A percentile compares a stretch with the other conserved stretches of the same genome.
Evolutionary conservation across 1,284 basidiomycete species (phyloP).

Genomic region (Malassezia brasiliensis): DNA sequence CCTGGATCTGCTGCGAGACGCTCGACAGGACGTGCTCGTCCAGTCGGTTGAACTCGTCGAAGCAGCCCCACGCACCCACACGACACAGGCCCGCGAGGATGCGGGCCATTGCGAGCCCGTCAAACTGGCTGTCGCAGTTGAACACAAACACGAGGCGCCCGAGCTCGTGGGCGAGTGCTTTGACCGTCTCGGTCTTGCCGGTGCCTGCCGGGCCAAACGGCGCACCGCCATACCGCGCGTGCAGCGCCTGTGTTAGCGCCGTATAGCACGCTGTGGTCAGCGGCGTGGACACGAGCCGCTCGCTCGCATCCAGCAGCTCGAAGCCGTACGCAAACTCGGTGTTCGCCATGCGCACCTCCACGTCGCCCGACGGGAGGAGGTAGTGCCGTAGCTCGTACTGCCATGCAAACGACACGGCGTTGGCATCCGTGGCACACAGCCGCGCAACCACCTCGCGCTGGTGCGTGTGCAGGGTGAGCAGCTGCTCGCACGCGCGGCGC

Average conservation of each 20-base stretch:
- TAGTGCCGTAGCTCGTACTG: slow-evolving; percentile 99
- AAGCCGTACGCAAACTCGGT: slow-evolving; percentile 93
- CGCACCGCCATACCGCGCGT: slow-evolving; percentile 86
- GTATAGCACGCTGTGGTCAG: slow-evolving; percentile 96
- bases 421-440: slow-evolving; percentile 60
- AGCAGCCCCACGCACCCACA: slow-evolving; percentile 73
- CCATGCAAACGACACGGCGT: slow-evolving; percentile 75
- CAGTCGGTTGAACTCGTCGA: slow-evolving; percentile 64
- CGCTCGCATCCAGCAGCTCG: slow-evolving; percentile 95
- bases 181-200: slow-evolving; percentile 99
- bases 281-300: slow-evolving; percentile 94
- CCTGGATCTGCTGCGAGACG: slow-evolving; percentile 97
- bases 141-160: slow-evolving; percentile 97
- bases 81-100: slow-evolving; percentile 97
- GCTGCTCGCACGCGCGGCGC: slow-evolving; percentile 91
- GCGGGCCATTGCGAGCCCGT: slow-evolving; percentile 99
- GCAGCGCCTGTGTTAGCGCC: slow-evolving; percentile 88
- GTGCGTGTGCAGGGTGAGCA: slow-evolving; percentile 97
- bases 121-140: slow-evolving; percentile 98
- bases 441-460: slow-evolving; percentile 85
- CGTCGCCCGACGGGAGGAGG: slow-evolving; percentile 48
- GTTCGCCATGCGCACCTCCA: slow-evolving; percentile 63
- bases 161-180: slow-evolving; percentile 91
- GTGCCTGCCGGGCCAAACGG: slow-evolving; percentile 98
- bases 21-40: slow-evolving; percentile 96